phyloP scores from a whole-genome alignment of 176 grass and related monocot genomes.

The Triticum aestivum region DNA sequence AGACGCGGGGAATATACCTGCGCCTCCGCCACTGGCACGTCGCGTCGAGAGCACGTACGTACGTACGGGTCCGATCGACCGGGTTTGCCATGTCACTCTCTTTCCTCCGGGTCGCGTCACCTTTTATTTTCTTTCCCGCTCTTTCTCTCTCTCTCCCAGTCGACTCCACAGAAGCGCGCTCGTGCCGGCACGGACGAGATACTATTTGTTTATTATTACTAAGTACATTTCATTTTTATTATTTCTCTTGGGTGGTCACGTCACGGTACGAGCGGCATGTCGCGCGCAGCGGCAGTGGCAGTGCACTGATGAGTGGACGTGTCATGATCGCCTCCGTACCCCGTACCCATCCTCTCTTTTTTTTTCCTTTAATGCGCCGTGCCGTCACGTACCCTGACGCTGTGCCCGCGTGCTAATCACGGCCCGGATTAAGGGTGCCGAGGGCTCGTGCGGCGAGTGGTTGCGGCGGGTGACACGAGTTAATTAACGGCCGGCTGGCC shows the following conservation, averaged over 20 bases:
- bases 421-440: not conserved
- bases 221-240: no score
- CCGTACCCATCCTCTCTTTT: not conserved
- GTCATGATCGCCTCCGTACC: constrained; percentile 31
- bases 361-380: not conserved
- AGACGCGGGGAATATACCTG: constrained; percentile 31
- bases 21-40: not conserved
- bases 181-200: not conserved
- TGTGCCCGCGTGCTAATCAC: not conserved
- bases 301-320: constrained; percentile 7
- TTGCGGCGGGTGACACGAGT: not conserved
- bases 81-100: constrained; percentile 14
- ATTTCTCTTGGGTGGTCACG: constrained; percentile 25
- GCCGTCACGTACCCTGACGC: not conserved
- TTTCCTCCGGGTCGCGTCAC: not conserved
- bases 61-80: not conserved
- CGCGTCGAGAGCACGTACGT: constrained; percentile 1
- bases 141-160: not conserved
- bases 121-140: not conserved
- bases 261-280: constrained; percentile 48
- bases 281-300: not conserved
- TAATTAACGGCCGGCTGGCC: not conserved
- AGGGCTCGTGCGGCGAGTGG: not conserved
- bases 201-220: not conserved
- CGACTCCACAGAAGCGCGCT: not conserved